These are phyloP conservation scores for Aspergillus ochraceoroseus DNA, from an alignment of 2,329 filamentous ascomycete genomes.

Conservation along the genomic window DNA sequence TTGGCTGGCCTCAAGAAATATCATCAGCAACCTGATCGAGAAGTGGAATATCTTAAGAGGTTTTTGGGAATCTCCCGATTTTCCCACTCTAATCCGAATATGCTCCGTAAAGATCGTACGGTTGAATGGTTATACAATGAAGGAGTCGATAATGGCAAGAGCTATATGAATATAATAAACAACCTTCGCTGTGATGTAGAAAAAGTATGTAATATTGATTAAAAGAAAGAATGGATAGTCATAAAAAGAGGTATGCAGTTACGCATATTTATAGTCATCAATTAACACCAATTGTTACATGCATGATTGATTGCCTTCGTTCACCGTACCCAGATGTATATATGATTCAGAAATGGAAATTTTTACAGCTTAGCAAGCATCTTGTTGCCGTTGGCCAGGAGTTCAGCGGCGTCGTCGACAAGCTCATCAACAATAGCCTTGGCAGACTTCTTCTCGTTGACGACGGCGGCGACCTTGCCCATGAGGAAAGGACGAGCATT, in stretches of 20 bases:
- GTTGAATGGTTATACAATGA: too few relatives aligned
- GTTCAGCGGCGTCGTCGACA: constrained; percentile 70
- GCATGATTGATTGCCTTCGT: too few relatives aligned
- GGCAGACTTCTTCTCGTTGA: constrained; percentile 86
- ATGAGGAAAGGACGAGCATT: constrained; percentile 88
- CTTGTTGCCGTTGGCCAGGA: constrained; percentile 64
- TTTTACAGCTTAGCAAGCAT: constrained; percentile 65
- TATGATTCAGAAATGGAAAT: constrained; percentile 10
- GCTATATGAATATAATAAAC: too few relatives aligned
- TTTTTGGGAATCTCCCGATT: too few relatives aligned
- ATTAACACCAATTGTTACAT: constrained; percentile 10
- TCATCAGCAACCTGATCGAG: too few relatives aligned
- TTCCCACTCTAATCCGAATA: too few relatives aligned
- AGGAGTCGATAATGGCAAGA: too few relatives aligned
- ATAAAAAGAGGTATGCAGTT: constrained; percentile 1
- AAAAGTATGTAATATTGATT: not conserved
- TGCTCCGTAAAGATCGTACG: too few relatives aligned
- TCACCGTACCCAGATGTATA: constrained; percentile 1
- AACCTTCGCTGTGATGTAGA: too few relatives aligned
- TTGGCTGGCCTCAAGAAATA: too few relatives aligned
- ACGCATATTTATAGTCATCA: constrained; percentile 7
- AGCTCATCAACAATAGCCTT: constrained; percentile 94
- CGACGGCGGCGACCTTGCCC: constrained; percentile 93
- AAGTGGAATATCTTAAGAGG: too few relatives aligned
- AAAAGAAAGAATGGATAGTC: constrained; percentile 3